These are phyloP conservation scores for Sinapis alba DNA, from an alignment of 441 rosid genomes.

Conservation along the genomic window DNA sequence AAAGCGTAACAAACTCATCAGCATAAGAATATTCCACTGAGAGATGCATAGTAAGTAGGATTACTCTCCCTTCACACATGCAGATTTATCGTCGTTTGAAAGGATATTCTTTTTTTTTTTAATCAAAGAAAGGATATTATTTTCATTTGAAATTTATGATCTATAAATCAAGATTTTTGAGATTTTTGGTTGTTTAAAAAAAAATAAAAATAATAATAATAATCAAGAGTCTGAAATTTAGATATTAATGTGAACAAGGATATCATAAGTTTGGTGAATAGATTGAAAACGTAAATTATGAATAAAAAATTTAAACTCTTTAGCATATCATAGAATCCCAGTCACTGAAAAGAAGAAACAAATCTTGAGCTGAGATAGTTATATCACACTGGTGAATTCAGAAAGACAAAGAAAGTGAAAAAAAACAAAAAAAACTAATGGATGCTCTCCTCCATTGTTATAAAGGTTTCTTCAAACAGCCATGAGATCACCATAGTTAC, in stretches of 20 bases:
- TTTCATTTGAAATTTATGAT: neutral
- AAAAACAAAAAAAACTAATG: neutral
- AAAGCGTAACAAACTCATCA: neutral
- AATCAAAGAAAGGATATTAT: neutral
- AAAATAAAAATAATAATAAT: too few species aligned
- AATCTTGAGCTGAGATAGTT: neutral
- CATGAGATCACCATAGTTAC: conserved; percentile 83
- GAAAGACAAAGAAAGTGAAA: neutral
- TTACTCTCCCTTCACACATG: neutral
- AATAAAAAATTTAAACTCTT: neutral
- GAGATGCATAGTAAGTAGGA: neutral
- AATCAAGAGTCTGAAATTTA: neutral
- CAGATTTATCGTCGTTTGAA: neutral
- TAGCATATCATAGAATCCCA: neutral
- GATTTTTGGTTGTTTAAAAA: too few species aligned
- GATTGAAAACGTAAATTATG: neutral
- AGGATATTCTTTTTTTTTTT: neutral
- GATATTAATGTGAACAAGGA: neutral
- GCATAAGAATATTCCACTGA: conserved; percentile 18
- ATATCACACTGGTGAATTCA: neutral
- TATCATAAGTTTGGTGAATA: neutral
- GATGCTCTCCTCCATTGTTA: neutral
- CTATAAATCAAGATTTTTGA: neutral
- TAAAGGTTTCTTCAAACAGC: conserved; percentile 48
- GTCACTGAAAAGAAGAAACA: neutral